Conservation (phyloP, 2,329 filamentous ascomycete species). For the Pseudonectria foliicola region DNA sequence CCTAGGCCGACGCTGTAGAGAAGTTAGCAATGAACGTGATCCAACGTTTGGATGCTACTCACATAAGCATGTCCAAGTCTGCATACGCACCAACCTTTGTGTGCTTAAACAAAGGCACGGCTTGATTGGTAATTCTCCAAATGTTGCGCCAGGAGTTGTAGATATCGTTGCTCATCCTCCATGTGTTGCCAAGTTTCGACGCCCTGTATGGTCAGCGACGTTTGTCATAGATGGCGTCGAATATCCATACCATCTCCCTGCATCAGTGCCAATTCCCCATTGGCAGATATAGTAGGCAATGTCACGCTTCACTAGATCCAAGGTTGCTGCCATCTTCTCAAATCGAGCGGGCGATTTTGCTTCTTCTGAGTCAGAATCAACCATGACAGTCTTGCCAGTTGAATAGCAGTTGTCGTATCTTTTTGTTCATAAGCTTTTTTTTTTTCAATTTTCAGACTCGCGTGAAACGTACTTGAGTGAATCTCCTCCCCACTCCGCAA, state of each 20-base stretch:
- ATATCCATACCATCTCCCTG: constrained; percentile 33
- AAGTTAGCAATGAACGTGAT: background rate
- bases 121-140: constrained; percentile 46
- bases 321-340: constrained; percentile 37
- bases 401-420: constrained; percentile 45
- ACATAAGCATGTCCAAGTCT: constrained; percentile 47
- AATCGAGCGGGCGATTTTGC: constrained; percentile 35
- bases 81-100: constrained; percentile 41
- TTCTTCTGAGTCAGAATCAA: constrained; percentile 32
- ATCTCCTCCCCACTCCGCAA: constrained; percentile 39
- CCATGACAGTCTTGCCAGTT: constrained; percentile 33
- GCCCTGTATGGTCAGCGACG: constrained; percentile 23
- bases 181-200: constrained; percentile 37
- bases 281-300: constrained; percentile 46
- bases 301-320: constrained; percentile 32
- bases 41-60: constrained; percentile 2
- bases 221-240: accelerated
- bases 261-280: constrained; percentile 43
- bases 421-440: accelerated
- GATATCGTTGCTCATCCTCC: constrained; percentile 49
- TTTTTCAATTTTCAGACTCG: too few species aligned
- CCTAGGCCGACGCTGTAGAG: constrained; percentile 36
- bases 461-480: constrained; percentile 43
- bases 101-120: constrained; percentile 37
- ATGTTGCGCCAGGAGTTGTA: constrained; percentile 43